These are phyloP conservation scores for Ceratobasidium sp. DNA, from an alignment of 1,284 basidiomycete species.

Conservation along the genomic window DNA sequence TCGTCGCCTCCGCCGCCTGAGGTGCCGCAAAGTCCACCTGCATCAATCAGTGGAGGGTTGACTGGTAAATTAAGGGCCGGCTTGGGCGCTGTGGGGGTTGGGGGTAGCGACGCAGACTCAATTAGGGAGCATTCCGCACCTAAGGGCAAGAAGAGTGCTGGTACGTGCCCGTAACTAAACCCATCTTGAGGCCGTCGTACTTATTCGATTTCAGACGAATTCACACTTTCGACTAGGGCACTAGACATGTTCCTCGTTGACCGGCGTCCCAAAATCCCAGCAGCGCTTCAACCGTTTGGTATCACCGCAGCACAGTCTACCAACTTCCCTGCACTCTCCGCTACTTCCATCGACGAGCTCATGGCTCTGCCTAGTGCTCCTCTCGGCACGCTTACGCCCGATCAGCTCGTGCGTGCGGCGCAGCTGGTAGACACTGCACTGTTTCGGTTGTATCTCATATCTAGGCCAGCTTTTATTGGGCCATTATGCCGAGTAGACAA, in stretches of 20 bases:
- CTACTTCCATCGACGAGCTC: constrained; percentile 78
- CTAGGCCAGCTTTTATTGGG: constrained; percentile 86
- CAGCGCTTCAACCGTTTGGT: constrained; percentile 77
- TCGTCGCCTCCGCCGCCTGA: constrained; percentile 51
- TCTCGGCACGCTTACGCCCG: constrained; percentile 76
- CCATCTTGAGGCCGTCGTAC: constrained; percentile 33
- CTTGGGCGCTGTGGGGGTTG: constrained; percentile 63
- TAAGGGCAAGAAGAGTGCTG: constrained; percentile 56
- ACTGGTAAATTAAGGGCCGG: constrained; percentile 66
- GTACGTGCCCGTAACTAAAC: constrained; percentile 62
- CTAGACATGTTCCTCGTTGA: constrained; percentile 72
- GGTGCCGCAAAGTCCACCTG: constrained; percentile 32
- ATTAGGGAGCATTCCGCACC: constrained; percentile 13
- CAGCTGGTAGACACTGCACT: constrained; percentile 96
- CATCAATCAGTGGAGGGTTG: constrained; percentile 51
- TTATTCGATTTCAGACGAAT: constrained; percentile 63
- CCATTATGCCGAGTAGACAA: constrained; percentile 92
- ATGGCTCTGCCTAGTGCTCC: constrained; percentile 81
- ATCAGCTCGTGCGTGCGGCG: constrained; percentile 87
- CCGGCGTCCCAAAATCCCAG: constrained; percentile 84
- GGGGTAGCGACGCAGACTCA: constrained; percentile 20
- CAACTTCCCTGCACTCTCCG: constrained; percentile 72
- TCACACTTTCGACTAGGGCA: constrained; percentile 36
- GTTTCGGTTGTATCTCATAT: constrained; percentile 93
- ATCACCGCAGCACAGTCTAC: constrained; percentile 79